These are phyloP conservation scores for Domatiomyces globalis DNA, from an alignment of 2,329 filamentous ascomycete species.

Conservation along the genomic window DNA sequence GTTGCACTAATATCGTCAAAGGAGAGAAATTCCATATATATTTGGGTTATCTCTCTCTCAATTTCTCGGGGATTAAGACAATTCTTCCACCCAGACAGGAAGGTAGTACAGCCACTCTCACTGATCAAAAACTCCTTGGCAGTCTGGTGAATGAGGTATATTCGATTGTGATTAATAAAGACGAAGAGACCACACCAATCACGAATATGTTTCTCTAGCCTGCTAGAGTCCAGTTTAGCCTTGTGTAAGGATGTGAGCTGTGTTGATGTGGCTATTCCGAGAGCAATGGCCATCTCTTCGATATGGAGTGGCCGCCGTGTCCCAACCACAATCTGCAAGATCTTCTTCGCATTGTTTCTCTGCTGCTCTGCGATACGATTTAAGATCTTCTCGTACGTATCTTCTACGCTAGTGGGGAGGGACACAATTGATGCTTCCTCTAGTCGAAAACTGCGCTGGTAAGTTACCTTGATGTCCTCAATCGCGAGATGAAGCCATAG, in stretches of 20 bases:
- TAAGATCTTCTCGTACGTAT: constrained; percentile 21
- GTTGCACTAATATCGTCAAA: too few species aligned
- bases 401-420: constrained; percentile 18
- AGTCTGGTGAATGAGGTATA: constrained; percentile 30
- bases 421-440: constrained; percentile 8
- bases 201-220: constrained; percentile 16
- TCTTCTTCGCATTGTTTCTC: constrained; percentile 4
- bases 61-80: too few species aligned
- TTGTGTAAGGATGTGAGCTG: not conserved
- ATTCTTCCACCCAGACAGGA: too few species aligned
- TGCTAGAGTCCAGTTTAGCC: constrained; percentile 2
- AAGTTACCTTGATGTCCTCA: constrained; percentile 9
- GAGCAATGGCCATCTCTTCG: constrained; percentile 17
- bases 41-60: too few species aligned
- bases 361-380: constrained; percentile 1
- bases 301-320: constrained; percentile 18
- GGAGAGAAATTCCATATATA: too few species aligned
- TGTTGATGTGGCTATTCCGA: constrained; percentile 8
- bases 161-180: constrained; percentile 20
- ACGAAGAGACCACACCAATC: constrained; percentile 27
- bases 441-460: constrained; percentile 5
- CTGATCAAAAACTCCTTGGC: constrained; percentile 26
- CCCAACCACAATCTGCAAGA: constrained; percentile 19
- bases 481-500: constrained; percentile 20
- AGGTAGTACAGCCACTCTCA: too few species aligned